A percentile compares a stretch with the other conserved stretches of the same genome.
These are phyloP conservation scores for Larix kaempferi DNA, from an alignment of 75 land plant species.

Conservation along the genomic window DNA sequence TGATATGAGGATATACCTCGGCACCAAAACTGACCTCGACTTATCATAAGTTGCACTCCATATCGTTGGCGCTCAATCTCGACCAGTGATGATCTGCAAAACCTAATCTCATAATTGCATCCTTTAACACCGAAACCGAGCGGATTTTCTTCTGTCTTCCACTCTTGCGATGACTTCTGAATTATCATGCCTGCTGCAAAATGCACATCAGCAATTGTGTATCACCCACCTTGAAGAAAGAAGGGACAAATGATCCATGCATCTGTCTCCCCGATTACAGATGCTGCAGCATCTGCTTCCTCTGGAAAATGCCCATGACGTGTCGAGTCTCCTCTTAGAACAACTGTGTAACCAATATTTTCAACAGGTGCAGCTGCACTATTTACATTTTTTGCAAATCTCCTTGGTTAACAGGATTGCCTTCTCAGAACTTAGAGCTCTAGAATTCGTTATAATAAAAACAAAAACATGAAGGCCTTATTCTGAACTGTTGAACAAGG, in stretches of 20 bases:
- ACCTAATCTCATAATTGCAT: too few species aligned
- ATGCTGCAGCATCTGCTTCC: constrained; percentile 94
- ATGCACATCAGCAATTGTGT: constrained; percentile 90
- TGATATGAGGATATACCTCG: too few species aligned
- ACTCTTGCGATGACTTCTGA: too few species aligned
- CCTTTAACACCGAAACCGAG: too few species aligned
- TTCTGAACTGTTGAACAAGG: constrained; percentile 68
- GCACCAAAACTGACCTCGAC: too few species aligned
- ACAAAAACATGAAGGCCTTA: constrained; percentile 76
- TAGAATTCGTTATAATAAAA: constrained; percentile 93
- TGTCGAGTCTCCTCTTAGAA: constrained; percentile 96
- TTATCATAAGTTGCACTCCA: too few species aligned
- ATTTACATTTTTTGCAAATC: constrained; percentile 73
- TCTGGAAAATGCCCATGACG: constrained; percentile 98
- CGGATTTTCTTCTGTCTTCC: too few species aligned
- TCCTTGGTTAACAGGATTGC: constrained; percentile 65
- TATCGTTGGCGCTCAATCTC: too few species aligned
- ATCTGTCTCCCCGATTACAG: constrained; percentile 85
- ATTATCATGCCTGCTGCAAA: constrained; percentile 79
- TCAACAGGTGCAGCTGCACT: constrained; percentile 50
- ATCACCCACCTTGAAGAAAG: constrained; percentile 96
- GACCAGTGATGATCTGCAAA: too few species aligned
- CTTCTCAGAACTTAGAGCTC: constrained; percentile 80
- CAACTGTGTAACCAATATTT: constrained; percentile 67
- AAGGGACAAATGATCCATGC: constrained; percentile 98